Evolutionary conservation across 768 basidiomycete species (phyloP).

Genomic region (Leccinum obscurum): DNA sequence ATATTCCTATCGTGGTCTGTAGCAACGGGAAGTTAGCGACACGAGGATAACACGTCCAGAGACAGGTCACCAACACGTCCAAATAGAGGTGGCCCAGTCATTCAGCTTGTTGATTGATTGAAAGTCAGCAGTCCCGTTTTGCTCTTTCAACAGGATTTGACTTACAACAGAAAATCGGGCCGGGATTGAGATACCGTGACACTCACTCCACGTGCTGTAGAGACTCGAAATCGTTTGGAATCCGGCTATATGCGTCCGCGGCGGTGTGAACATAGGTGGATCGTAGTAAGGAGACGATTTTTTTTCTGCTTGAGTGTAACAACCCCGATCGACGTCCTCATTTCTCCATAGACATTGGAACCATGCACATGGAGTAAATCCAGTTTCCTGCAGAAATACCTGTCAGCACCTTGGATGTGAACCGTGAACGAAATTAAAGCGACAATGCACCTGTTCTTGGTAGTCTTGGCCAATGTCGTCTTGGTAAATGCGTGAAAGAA

Average conservation of each 20-base stretch:
- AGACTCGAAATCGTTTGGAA: neutral
- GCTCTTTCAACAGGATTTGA: neutral
- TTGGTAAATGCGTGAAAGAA: no score
- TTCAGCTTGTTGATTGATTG: neutral
- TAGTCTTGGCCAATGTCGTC: no score
- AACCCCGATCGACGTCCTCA: no score
- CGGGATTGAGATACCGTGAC: neutral
- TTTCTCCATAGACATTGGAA: no score
- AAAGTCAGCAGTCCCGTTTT: neutral
- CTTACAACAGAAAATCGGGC: slow-evolving; percentile 1
- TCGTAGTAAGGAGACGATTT: neutral
- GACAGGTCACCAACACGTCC: neutral
- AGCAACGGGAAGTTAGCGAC: neutral
- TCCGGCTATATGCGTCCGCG: neutral
- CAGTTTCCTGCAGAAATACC: neutral
- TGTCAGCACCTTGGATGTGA: neutral
- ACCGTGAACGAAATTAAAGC: neutral
- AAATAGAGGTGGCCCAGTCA: slow-evolving; percentile 13
- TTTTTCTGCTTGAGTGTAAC: neutral
- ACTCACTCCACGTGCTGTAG: neutral
- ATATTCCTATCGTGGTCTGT: slow-evolving; percentile 1
- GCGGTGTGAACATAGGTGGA: neutral
- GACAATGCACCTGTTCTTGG: no score
- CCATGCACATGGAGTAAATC: no score
- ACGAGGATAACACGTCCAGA: neutral